Evolutionary conservation across 2,329 filamentous ascomycete species (phyloP).

Genomic region (Hypoxylon sp.): DNA sequence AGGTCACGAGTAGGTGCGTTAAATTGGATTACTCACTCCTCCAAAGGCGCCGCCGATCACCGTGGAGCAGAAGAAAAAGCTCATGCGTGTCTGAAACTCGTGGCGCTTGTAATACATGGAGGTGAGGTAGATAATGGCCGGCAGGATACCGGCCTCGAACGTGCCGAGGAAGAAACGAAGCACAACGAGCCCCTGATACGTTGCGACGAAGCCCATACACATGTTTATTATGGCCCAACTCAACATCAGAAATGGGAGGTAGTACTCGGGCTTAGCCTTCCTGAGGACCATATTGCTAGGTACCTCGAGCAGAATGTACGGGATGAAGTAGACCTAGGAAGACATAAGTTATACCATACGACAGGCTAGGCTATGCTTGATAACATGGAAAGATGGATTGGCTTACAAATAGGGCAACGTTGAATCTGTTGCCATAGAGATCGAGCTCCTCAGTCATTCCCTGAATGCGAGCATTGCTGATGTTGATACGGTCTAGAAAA

Average conservation of each 20-base stretch:
- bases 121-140: slow-evolving; percentile 61
- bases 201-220: slow-evolving; percentile 61
- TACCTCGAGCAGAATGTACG: slow-evolving; percentile 61
- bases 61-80: slow-evolving; percentile 59
- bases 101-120: slow-evolving; percentile 64
- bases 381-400: not conserved
- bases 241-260: slow-evolving; percentile 57
- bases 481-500: slow-evolving; percentile 62
- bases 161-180: slow-evolving; percentile 61
- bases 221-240: slow-evolving; percentile 63
- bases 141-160: slow-evolving; percentile 62
- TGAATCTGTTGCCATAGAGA: slow-evolving; percentile 59
- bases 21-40: slow-evolving; percentile 50
- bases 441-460: slow-evolving; percentile 59
- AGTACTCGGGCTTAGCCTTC: slow-evolving; percentile 56
- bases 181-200: slow-evolving; percentile 56
- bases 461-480: slow-evolving; percentile 62
- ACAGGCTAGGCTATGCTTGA: not conserved
- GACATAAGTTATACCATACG: slow-evolving; percentile 12
- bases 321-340: slow-evolving; percentile 55
- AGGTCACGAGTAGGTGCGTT: not conserved
- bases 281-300: slow-evolving; percentile 62
- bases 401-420: slow-evolving; percentile 57
- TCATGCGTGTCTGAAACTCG: slow-evolving; percentile 63
- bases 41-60: slow-evolving; percentile 60